Base-by-base conservation (phyloP, 208 protist species). In the Herpetomonas muscarum region DNA sequence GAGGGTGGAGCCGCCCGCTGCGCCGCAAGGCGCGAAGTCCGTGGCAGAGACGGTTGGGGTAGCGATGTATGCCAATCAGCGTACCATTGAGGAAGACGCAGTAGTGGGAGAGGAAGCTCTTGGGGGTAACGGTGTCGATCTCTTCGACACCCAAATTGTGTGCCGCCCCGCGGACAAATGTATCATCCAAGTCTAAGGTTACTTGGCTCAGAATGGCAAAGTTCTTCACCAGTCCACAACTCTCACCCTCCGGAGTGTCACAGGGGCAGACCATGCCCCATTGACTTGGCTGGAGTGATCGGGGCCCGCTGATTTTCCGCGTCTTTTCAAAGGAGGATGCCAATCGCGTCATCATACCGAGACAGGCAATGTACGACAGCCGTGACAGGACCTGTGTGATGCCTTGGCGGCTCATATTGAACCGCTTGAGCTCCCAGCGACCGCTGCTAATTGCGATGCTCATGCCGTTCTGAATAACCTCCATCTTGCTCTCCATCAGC, bases 191-290 rank as follows among this genome's bases (percentile, higher is more conserved):
- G 70, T 99, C 96, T 0, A 97, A 96, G 2, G 98, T 99, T 19
- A 99, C 96, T 57, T 99, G 96, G 22, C 98, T 97, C 19, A 99
- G 83, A 9, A 98, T 90, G 7, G 98, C 91, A 42, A 99, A 93
- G 76, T 99, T 99, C 82, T 99, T 99, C 3, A 99, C 98, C 0
- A 99, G 79, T 44, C 99, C 99, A 61, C 98, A 99, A 47, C 90
- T 92, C 59, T 99, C 98, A 32, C 97, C 97, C 74, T 99, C 97
- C 1, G 99, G 98, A 9, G 98, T 99, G 74, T 99, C 99, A 39
- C 95, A 96, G 1, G 99, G 99, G 74, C 99, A 99, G 17, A 99
- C 82, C 93, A 99, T 99, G 50, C 99, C 99, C 93, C 97, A 99
- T 65, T 99, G 98, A 37, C 98, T 99, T 1, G 97, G 91, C 70